Percentiles rank a stretch among this genome's conserved stretches.
These are phyloP conservation scores for Gremmenia infestans DNA, from an alignment of 2,329 filamentous ascomycete species.

Conservation along the genomic window DNA sequence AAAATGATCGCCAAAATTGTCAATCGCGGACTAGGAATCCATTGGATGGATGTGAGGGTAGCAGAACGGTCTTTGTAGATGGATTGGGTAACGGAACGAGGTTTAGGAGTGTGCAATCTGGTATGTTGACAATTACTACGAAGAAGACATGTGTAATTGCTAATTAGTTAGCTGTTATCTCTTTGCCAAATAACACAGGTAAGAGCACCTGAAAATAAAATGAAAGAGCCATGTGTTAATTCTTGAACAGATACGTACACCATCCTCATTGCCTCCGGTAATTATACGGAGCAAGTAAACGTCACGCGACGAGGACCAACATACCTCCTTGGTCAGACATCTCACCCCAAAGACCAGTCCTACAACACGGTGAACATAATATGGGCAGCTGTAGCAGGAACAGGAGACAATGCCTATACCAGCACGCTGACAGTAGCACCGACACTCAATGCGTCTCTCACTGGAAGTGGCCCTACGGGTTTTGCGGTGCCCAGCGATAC, in stretches of 20 bases:
- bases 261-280: conserved; percentile 56
- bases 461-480: conserved; percentile 57
- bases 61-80: conserved; percentile 21
- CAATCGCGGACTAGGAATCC: conserved; percentile 18
- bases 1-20: conserved; percentile 17
- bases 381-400: conserved; percentile 51
- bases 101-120: conserved; percentile 26
- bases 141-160: not conserved
- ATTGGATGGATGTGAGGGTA: conserved; percentile 23
- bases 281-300: conserved; percentile 56
- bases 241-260: conserved; percentile 32
- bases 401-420: conserved; percentile 57
- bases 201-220: not conserved
- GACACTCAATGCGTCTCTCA: conserved; percentile 56
- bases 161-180: conserved; percentile 21
- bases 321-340: conserved; percentile 52
- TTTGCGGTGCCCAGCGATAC: conserved; percentile 55
- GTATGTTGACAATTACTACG: conserved; percentile 6
- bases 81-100: conserved; percentile 5
- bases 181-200: conserved; percentile 27
- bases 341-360: conserved; percentile 18
- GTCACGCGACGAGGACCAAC: conserved; percentile 57
- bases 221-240: not conserved
- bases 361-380: conserved; percentile 50
- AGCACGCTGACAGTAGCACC: conserved; percentile 58